phyloP scores from a whole-genome alignment of 768 basidiomycete genomes.

The Suillus paluster region DNA sequence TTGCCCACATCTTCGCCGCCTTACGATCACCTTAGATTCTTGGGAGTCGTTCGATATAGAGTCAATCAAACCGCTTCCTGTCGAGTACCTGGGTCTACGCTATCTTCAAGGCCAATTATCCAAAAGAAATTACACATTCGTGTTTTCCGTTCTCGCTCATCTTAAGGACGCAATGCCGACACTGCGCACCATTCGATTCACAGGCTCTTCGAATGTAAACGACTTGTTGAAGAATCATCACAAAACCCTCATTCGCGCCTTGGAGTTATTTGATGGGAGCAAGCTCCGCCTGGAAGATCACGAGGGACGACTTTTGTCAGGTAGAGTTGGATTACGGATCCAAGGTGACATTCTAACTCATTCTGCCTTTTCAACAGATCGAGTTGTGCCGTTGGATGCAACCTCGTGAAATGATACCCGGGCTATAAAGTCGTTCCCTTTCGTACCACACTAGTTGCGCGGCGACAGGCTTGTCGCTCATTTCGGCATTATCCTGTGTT shows the following conservation, averaged over 20 bases:
- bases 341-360: neutral
- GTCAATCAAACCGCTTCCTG: constrained; percentile 12
- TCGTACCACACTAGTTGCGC: neutral
- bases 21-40: constrained; percentile 17
- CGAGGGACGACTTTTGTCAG: constrained; percentile 24
- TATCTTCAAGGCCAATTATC: neutral
- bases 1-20: constrained; percentile 23
- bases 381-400: neutral
- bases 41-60: neutral
- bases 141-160: constrained; percentile 19
- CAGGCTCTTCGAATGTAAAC: constrained; percentile 17
- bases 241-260: constrained; percentile 12
- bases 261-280: constrained; percentile 9
- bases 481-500: neutral
- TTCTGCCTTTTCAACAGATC: neutral
- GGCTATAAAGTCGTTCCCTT: too few relatives aligned
- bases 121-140: neutral
- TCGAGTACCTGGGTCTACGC: constrained; percentile 23
- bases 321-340: constrained; percentile 10
- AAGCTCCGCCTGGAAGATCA: constrained; percentile 28
- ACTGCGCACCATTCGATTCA: constrained; percentile 26
- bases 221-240: constrained; percentile 22
- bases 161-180: constrained; percentile 19
- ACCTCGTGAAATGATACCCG: neutral
- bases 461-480: too few relatives aligned